These are phyloP conservation scores for Pascua sp. DNA, from an alignment of 1,284 basidiomycete genomes.

Conservation along the genomic window DNA sequence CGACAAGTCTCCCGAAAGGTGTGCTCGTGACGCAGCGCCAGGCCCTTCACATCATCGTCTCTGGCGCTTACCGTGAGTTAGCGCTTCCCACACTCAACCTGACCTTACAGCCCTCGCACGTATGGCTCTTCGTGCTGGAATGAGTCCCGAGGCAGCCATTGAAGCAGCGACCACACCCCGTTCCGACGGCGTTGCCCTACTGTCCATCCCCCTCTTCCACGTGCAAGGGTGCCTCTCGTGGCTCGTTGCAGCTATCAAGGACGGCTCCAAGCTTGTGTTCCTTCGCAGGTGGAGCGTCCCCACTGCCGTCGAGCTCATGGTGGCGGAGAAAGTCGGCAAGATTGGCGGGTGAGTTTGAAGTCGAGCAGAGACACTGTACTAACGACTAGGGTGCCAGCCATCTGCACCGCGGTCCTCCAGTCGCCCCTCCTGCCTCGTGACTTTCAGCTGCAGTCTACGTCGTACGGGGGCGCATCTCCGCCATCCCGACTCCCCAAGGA, in stretches of 20 bases:
- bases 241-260: slow-evolving; percentile 38
- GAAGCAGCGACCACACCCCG: neutral
- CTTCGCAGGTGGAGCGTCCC: slow-evolving; percentile 34
- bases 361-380: slow-evolving; percentile 8
- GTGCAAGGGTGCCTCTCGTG: slow-evolving; percentile 43
- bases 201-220: slow-evolving; percentile 45
- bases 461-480: slow-evolving; percentile 43
- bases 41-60: slow-evolving; percentile 28
- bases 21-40: slow-evolving; percentile 43
- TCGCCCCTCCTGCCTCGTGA: slow-evolving; percentile 29
- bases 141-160: slow-evolving; percentile 13
- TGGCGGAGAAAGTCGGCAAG: slow-evolving; percentile 31
- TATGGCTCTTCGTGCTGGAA: neutral
- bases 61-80: slow-evolving; percentile 22
- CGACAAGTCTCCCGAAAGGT: slow-evolving; percentile 40
- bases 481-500: slow-evolving; percentile 30
- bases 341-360: slow-evolving; percentile 28
- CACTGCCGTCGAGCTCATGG: slow-evolving; percentile 32
- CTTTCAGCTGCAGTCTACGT: slow-evolving; percentile 28
- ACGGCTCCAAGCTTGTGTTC: slow-evolving; percentile 38
- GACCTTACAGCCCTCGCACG: neutral
- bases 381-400: slow-evolving; percentile 28
- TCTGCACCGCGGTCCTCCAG: slow-evolving; percentile 35
- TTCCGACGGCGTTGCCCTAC: slow-evolving; percentile 21
- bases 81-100: too few relatives aligned